Base-by-base conservation (phyloP, 106 monocot species). In the Dendrobium catenatum region DNA sequence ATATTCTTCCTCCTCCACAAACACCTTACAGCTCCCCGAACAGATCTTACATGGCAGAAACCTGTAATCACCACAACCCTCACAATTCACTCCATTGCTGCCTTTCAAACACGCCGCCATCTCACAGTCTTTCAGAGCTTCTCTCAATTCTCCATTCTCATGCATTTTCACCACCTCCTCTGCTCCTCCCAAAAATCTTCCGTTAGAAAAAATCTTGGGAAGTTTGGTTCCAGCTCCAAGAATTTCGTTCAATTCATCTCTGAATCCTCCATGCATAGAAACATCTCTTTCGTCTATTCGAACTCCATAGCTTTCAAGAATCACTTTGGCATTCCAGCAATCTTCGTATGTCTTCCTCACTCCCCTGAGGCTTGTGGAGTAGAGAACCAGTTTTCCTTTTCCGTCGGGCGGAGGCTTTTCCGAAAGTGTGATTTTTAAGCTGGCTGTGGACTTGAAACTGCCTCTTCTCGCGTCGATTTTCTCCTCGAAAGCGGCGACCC, bases 281-380 rank as follows among this genome's bases (percentile, higher is more conserved):
- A 91, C 86, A 81, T 99, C 98, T 79, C 94, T 82, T 86, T 98
- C 98, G 73, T 98, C 94, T 68, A 95, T 59, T 18, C 80, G 80
- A 5, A 93, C 86, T 5, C 88, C 80, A 56, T 91, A 91, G 5
- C 90, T 85, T 44, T 79, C 82, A 1, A 95, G 78, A 24, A 99
- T 90, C 27, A 77, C 61, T 41, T 68, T 81, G 4, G 83, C 81
- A 0, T 58, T 58, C 79, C 82, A 81, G 78, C 99, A 99, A 61
- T 99, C 93, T 80, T 95, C 99, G 78, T 86, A 91, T 0, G 99
- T 99, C 80, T 83, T 91, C 13, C 95, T 64, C 31, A 99, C 81
- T 0, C 95, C 95, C 10, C 95, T 86, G 19, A 99, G 81, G 81
- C 99, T 99, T 0, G 95, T 99, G 83, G 84, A 83, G 85, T 93